Percentiles rank a stretch among this genome's conserved stretches.
Evolutionary conservation across 1,284 basidiomycete species (phyloP).

Genomic region (Ustilago shanxiensis): DNA sequence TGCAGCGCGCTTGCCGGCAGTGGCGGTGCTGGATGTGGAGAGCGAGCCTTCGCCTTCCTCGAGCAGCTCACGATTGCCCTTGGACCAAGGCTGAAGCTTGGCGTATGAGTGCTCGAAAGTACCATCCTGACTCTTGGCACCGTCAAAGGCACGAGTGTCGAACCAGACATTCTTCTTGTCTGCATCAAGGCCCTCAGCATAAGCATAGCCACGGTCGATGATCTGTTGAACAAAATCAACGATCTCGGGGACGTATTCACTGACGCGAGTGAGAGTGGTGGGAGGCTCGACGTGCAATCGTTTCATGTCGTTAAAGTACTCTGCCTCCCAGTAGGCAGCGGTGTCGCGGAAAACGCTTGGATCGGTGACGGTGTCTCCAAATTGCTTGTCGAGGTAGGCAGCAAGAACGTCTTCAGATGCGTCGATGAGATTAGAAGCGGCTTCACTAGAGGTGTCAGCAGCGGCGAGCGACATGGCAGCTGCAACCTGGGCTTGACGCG

Average conservation of each 20-base stretch:
- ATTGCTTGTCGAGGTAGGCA: slow-evolving; percentile 51
- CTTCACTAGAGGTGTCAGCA: slow-evolving; percentile 36
- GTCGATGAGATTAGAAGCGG: slow-evolving; percentile 54
- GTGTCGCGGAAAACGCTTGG: slow-evolving; percentile 86
- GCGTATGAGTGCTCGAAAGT: slow-evolving; percentile 78
- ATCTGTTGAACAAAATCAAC: slow-evolving; percentile 89
- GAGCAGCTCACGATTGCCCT: slow-evolving; percentile 88
- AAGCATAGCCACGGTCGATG: slow-evolving; percentile 89
- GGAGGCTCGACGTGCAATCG: slow-evolving; percentile 87
- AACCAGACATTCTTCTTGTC: slow-evolving; percentile 81
- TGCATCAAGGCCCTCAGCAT: slow-evolving; percentile 71
- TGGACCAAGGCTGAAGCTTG: slow-evolving; percentile 95
- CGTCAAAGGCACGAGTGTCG: slow-evolving; percentile 89
- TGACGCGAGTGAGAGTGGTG: slow-evolving; percentile 92
- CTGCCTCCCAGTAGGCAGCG: slow-evolving; percentile 88
- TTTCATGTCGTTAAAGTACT: slow-evolving; percentile 93
- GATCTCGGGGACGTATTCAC: slow-evolving; percentile 96
- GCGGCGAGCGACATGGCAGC: slow-evolving; percentile 63
- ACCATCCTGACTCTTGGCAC: slow-evolving; percentile 69
- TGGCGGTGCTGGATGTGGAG: slow-evolving; percentile 66
- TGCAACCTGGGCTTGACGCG: slow-evolving; percentile 63
- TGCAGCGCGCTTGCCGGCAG: slow-evolving; percentile 75
- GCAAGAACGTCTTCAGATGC: slow-evolving; percentile 65
- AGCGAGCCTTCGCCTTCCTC: slow-evolving; percentile 92
- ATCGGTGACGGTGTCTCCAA: slow-evolving; percentile 83